Conservation (phyloP, 331 rosid species). For the Phaseolus coccineus region DNA sequence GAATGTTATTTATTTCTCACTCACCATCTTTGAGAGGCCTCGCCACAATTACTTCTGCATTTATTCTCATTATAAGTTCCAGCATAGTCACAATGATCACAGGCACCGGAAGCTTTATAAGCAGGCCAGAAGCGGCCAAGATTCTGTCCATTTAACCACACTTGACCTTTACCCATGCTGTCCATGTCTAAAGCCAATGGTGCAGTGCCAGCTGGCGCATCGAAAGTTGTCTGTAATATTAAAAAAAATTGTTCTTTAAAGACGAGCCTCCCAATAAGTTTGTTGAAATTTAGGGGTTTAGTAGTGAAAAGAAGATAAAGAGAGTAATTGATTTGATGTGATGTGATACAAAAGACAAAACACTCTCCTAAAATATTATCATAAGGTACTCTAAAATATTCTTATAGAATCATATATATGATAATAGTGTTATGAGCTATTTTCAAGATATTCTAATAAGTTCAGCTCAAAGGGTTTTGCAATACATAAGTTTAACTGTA, state of each 20-base stretch:
- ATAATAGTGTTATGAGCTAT: neutral
- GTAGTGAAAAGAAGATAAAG: neutral
- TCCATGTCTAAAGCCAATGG: conserved; percentile 90
- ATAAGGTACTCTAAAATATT: neutral
- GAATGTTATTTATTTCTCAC: conserved; percentile 50
- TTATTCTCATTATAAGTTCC: conserved; percentile 78
- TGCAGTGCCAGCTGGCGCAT: conserved; percentile 78
- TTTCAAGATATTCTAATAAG: conserved; percentile 3
- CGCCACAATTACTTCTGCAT: conserved; percentile 79
- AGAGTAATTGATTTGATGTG: neutral
- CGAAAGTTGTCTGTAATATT: conserved; percentile 70
- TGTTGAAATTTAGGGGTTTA: neutral
- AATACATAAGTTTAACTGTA: conserved; percentile 8
- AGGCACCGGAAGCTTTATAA: conserved; percentile 77
- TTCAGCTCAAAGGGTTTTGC: conserved; percentile 8
- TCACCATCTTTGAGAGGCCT: conserved; percentile 95
- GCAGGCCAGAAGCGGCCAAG: conserved; percentile 95
- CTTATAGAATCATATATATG: neutral
- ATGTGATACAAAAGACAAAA: neutral
- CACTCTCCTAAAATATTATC: neutral
- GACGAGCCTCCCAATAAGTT: conserved; percentile 10
- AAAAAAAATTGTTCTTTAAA: conserved; percentile 24
- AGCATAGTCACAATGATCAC: conserved; percentile 70
- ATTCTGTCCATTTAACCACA: conserved; percentile 87
- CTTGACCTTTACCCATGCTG: conserved; percentile 95